Evolutionary conservation across 2,329 filamentous ascomycete genomes (phyloP).

Genomic region (Chaetomium sp.): DNA sequence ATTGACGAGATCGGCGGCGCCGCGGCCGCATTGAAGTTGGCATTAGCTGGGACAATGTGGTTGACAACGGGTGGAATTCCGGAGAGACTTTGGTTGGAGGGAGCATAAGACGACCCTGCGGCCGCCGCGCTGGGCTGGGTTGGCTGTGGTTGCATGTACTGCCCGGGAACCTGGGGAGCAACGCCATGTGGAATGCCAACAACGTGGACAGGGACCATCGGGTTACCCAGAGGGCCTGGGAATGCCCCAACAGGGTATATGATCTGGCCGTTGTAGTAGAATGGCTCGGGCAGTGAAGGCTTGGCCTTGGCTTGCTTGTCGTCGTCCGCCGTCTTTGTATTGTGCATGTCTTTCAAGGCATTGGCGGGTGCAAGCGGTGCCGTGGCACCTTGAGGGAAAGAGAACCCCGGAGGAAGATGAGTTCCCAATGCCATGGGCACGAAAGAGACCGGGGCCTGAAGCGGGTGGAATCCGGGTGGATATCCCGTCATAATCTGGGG

Average conservation of each 20-base stretch:
- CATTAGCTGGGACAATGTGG: conserved; percentile 28
- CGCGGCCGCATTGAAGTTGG: conserved; percentile 36
- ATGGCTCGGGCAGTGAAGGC: conserved; percentile 49
- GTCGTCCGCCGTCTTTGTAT: conserved; percentile 31
- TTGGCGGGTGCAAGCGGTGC: conserved; percentile 23
- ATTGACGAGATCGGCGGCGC: conserved; percentile 60
- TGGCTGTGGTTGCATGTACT: conserved; percentile 26
- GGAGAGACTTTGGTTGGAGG: conserved; percentile 23
- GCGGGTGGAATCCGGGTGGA: conserved; percentile 36
- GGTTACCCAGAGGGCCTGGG: conserved; percentile 34
- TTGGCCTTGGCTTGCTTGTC: conserved; percentile 42
- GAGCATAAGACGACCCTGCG: conserved; percentile 22
- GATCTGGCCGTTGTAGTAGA: conserved; percentile 41
- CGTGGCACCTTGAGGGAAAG: conserved; percentile 30
- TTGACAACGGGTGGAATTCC: conserved; percentile 26
- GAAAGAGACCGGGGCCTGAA: conserved; percentile 42
- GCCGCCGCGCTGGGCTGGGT: conserved; percentile 10
- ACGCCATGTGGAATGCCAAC: conserved; percentile 32
- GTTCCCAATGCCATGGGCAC: conserved; percentile 48
- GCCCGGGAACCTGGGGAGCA: conserved; percentile 24
- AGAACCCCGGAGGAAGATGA: conserved; percentile 39
- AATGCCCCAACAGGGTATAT: conserved; percentile 39
- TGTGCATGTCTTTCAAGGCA: conserved; percentile 33
- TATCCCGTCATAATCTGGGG: conserved; percentile 38
- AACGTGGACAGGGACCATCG: conserved; percentile 34